phyloP scores from a whole-genome alignment of 2,329 filamentous ascomycete genomes.

The Atkinsonella texensis region DNA sequence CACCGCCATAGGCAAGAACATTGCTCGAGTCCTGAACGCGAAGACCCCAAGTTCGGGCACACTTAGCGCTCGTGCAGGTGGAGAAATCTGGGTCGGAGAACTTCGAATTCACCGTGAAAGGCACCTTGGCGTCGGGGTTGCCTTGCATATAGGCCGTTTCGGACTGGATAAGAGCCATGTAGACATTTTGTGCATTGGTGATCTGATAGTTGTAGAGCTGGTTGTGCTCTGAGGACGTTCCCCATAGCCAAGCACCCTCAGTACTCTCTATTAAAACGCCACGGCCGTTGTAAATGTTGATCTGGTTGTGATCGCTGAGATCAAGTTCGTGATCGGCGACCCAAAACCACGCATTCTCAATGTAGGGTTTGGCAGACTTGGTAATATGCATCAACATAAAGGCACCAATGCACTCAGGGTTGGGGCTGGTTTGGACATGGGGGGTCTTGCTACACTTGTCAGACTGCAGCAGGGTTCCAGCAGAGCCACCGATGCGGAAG shows the following conservation, averaged over 20 bases:
- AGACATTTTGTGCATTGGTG: constrained; percentile 63
- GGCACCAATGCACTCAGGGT: constrained; percentile 58
- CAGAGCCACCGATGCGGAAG: constrained; percentile 78
- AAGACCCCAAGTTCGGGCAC: constrained; percentile 68
- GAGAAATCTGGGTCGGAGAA: constrained; percentile 61
- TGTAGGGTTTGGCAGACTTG: constrained; percentile 52
- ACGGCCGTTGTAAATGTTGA: constrained; percentile 80
- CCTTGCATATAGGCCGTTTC: constrained; percentile 85
- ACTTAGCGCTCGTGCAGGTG: constrained; percentile 38
- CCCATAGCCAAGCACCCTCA: constrained; percentile 70
- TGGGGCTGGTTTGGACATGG: constrained; percentile 44
- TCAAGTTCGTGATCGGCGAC: constrained; percentile 86
- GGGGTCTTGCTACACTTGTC: constrained; percentile 71
- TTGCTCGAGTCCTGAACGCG: constrained; percentile 56
- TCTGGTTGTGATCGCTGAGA: constrained; percentile 57
- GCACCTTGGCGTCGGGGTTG: constrained; percentile 60
- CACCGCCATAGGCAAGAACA: constrained; percentile 58
- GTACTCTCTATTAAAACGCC: constrained; percentile 68
- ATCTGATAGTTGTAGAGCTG: constrained; percentile 79
- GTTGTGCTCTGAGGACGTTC: constrained; percentile 56
- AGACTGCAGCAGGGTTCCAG: constrained; percentile 72
- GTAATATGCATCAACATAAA: constrained; percentile 61
- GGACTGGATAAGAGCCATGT: constrained; percentile 73
- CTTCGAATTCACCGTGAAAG: constrained; percentile 45
- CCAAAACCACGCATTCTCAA: constrained; percentile 90